phyloP scores from a whole-genome alignment of 176 grass and related monocot species.

The Ampelocalamus luodianensis region DNA sequence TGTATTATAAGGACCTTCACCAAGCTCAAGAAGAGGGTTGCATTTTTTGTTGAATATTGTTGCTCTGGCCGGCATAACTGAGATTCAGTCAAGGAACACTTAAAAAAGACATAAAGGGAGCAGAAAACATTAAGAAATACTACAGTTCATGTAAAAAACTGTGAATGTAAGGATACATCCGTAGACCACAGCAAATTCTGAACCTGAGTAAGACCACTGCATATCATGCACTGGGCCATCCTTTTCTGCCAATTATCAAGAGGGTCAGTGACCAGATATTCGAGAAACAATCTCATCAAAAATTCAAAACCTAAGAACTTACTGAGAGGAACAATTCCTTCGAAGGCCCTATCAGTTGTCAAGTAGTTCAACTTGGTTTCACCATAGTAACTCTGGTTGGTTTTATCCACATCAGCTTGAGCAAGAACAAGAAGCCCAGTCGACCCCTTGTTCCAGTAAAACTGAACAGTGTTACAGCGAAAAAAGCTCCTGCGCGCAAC shows the following conservation, averaged over 20 bases:
- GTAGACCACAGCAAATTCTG: constrained; percentile 91
- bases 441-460: constrained; percentile 81
- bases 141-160: constrained; percentile 27
- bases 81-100: constrained; percentile 58
- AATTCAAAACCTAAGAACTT: constrained; percentile 47
- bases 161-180: constrained; percentile 68
- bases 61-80: constrained; percentile 89
- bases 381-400: constrained; percentile 97
- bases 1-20: constrained; percentile 92
- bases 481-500: constrained; percentile 90
- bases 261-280: constrained; percentile 10
- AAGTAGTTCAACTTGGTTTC: constrained; percentile 97
- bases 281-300: not conserved
- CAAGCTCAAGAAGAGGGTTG: constrained; percentile 87
- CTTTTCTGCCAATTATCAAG: constrained; percentile 57
- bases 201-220: constrained; percentile 80
- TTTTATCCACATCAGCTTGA: constrained; percentile 95
- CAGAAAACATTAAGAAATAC: constrained; percentile 33
- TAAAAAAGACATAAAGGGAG: constrained; percentile 29
- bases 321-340: constrained; percentile 93
- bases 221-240: constrained; percentile 95
- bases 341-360: constrained; percentile 80
- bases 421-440: constrained; percentile 80
- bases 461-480: constrained; percentile 75
- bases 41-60: constrained; percentile 94